Evolutionary conservation across 2,329 filamentous ascomycete genomes (phyloP).

Genomic region (Pseudocercospora cruenta): DNA sequence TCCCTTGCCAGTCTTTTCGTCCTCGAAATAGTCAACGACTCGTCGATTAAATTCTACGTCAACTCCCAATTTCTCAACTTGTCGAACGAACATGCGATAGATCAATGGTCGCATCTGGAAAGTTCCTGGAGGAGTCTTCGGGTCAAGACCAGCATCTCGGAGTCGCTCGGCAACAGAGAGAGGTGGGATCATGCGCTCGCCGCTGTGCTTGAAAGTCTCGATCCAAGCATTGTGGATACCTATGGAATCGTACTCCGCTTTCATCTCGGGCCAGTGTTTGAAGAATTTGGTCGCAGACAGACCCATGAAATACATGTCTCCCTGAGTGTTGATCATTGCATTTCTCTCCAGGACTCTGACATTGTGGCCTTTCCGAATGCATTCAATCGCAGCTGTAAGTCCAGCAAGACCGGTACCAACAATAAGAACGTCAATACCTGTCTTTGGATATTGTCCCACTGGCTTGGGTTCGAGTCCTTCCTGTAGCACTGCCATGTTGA

Average conservation of each 20-base stretch:
- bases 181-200: conserved; percentile 27
- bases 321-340: conserved; percentile 39
- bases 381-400: conserved; percentile 31
- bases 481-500: conserved; percentile 34
- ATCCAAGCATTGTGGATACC: conserved; percentile 23
- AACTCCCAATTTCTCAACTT: conserved; percentile 51
- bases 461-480: conserved; percentile 46
- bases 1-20: conserved; percentile 37
- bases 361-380: conserved; percentile 32
- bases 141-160: conserved; percentile 17
- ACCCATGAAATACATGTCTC: conserved; percentile 64
- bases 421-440: conserved; percentile 31
- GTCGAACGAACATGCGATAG: conserved; percentile 52
- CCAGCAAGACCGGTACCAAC: conserved; percentile 32
- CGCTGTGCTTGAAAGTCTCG: conserved; percentile 24
- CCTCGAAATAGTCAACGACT: conserved; percentile 52
- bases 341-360: conserved; percentile 30
- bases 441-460: conserved; percentile 53
- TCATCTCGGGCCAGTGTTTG: conserved; percentile 59
- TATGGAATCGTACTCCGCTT: conserved; percentile 33
- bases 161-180: conserved; percentile 23
- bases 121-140: conserved; percentile 22
- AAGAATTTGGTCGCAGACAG: conserved; percentile 60
- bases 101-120: conserved; percentile 28
- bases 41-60: conserved; percentile 47